A percentile compares a stretch with the other conserved stretches of the same genome.
Conservation (phyloP, 164 flowering plant genomes). For the Warburgia ugandensis region DNA sequence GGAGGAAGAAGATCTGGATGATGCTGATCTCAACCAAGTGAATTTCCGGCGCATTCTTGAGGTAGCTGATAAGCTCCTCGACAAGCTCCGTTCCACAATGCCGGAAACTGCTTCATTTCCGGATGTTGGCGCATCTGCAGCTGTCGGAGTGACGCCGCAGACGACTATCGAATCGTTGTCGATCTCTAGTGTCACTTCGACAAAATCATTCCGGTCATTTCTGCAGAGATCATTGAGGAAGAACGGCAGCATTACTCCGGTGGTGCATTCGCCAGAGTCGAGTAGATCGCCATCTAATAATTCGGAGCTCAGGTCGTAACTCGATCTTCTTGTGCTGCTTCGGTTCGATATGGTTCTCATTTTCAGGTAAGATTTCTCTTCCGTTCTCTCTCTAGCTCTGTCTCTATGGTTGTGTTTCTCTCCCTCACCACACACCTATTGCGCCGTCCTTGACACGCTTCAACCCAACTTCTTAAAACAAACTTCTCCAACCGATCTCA, state of each 20-base stretch:
- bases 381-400: background rate
- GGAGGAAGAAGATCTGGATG: constrained; percentile 33
- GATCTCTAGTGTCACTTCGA: constrained; percentile 79
- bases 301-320: constrained; percentile 13
- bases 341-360: constrained; percentile 18
- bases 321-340: constrained; percentile 18
- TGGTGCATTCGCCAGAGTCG: constrained; percentile 19
- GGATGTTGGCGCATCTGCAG: constrained; percentile 2
- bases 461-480: constrained; percentile 7
- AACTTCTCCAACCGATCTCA: constrained; percentile 7
- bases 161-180: constrained; percentile 44
- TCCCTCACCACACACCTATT: background rate
- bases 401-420: background rate
- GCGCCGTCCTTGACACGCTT: constrained; percentile 14
- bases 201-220: constrained; percentile 37
- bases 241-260: constrained; percentile 79
- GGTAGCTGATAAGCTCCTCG: constrained; percentile 48
- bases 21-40: constrained; percentile 47
- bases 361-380: background rate
- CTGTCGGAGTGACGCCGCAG: constrained; percentile 50
- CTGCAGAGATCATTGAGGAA: constrained; percentile 57
- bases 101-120: constrained; percentile 7
- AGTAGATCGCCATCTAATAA: constrained; percentile 9
- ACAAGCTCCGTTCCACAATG: constrained; percentile 31
- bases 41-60: constrained; percentile 47